phyloP scores from a whole-genome alignment of 441 rosid species.

The Omphalea diandra region DNA sequence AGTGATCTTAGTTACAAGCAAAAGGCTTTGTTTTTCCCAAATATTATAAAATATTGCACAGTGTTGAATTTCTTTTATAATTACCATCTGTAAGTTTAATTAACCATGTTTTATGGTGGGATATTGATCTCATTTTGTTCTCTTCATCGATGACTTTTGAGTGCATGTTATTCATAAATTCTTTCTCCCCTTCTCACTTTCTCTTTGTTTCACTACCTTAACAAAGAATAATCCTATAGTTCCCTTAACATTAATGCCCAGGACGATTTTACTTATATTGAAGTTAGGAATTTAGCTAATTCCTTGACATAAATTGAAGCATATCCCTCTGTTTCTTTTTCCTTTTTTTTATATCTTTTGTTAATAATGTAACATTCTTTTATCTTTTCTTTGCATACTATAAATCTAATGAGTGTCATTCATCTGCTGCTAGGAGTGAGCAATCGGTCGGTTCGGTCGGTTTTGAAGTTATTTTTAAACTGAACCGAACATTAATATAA shows the following conservation, averaged over 20 bases:
- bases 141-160: background rate
- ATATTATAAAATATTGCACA: background rate
- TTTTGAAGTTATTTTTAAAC: too few relatives aligned
- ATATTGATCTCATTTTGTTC: background rate
- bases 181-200: background rate
- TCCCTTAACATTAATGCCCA: background rate
- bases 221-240: background rate
- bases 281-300: background rate
- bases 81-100: slow-evolving; percentile 1
- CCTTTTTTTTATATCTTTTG: background rate
- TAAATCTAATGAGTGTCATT: background rate
- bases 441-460: too few relatives aligned
- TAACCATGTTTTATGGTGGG: background rate
- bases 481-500: too few relatives aligned
- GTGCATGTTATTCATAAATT: background rate
- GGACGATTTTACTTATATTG: background rate
- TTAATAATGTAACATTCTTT: background rate
- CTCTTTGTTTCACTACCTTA: background rate
- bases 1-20: background rate
- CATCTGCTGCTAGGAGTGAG: too few relatives aligned
- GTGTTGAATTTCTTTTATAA: background rate
- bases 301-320: background rate
- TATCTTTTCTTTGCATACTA: background rate
- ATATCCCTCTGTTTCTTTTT: background rate
- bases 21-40: background rate